Evolutionary conservation across 2,329 filamentous ascomycete genomes (phyloP), one percentile per base, ranked within the genome.

Genomic region (Atkinsonella hypoxylon): DNA sequence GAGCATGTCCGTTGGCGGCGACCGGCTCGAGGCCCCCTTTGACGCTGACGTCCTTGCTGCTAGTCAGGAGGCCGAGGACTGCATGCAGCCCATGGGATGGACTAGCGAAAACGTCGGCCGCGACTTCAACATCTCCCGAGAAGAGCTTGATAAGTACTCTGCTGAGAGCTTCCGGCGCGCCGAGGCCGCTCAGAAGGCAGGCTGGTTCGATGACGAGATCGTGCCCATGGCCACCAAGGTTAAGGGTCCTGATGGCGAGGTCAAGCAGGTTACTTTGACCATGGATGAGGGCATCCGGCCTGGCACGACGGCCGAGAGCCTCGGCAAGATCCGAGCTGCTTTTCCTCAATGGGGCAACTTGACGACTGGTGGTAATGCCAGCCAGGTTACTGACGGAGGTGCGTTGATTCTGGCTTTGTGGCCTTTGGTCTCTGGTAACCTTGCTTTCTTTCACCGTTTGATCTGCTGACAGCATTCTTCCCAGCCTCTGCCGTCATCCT

Each of bases 11-110:
- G 68, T 73, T 5, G 82, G 82, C 53, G 85, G 84, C 48, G 87
- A 90, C 64, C 69, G 77, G 20, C 75, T 89, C 38, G 79, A 82
- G 43, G 69, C 79, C 55, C 83, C 86, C 4, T 93, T 96, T 69
- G 83, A 89, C 66, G 81, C 85, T 56, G 82, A 84, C 55, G 81
- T 97, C 53, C 72, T 87, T 45, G 66, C 72, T 59, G 72, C 76
- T 62, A 85, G 78, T 70, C 85, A 89, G 65, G 88, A 96, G 64
- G 79, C 89, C 0, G 69, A 69, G 45, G 91, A 97, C 71, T 93
- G 89, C 76, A 81, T 91, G 81, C 81, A 89, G 76, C 87, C 91
- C 58, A 98, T 98, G 93, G 93, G 93, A 20, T 94, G 95, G 80
- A 98, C 93, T 2, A 91, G 85, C 53, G 93, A 98, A 75, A 97